A percentile compares a stretch with the other conserved stretches of the same genome.
These are phyloP conservation scores for Parafenestella ontariensis DNA, from an alignment of 2,329 filamentous ascomycete genomes.

Conservation along the genomic window DNA sequence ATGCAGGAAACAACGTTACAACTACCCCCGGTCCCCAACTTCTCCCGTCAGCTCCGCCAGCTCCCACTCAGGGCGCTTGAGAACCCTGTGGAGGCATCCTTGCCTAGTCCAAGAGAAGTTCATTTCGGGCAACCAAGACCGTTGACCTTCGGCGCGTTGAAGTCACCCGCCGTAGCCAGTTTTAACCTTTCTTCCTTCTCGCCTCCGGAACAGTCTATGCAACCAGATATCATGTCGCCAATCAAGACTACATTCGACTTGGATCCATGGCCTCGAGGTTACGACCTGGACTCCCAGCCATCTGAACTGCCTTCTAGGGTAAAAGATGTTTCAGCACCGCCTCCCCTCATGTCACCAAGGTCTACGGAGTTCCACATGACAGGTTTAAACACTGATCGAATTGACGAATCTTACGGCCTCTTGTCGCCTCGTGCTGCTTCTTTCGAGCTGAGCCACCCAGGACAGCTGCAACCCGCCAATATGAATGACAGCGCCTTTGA, in stretches of 20 bases:
- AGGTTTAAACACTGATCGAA: slow-evolving; percentile 5
- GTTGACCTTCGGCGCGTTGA: slow-evolving; percentile 31
- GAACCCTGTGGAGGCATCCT: slow-evolving; percentile 17
- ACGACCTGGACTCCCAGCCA: slow-evolving; percentile 25
- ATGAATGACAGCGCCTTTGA: slow-evolving; percentile 1
- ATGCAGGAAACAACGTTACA: slow-evolving; percentile 20
- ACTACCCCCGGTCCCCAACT: slow-evolving; percentile 41
- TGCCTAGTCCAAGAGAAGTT: slow-evolving; percentile 17
- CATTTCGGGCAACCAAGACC: slow-evolving; percentile 25
- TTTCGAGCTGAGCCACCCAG: slow-evolving; percentile 17
- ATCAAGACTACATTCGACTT: slow-evolving; percentile 39
- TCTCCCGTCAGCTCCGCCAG: slow-evolving; percentile 51
- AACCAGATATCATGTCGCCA: slow-evolving; percentile 36
- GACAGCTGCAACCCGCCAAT: not conserved
- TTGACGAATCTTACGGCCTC: slow-evolving; percentile 25
- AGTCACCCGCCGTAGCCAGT: slow-evolving; percentile 37
- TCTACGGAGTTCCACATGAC: slow-evolving; percentile 30
- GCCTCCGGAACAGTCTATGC: slow-evolving; percentile 17
- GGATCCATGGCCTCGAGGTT: slow-evolving; percentile 37
- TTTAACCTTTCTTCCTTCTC: slow-evolving; percentile 35
- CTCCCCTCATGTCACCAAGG: slow-evolving; percentile 34
- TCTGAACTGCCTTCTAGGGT: slow-evolving; percentile 15
- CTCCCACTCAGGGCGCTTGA: slow-evolving; percentile 37
- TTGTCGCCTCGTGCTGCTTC: slow-evolving; percentile 28
- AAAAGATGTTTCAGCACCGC: slow-evolving; percentile 13